Evolutionary conservation across 2,329 filamentous ascomycete species (phyloP), one percentile per base, ranked within the genome.

Genomic region (Trichophyton rubrum): DNA sequence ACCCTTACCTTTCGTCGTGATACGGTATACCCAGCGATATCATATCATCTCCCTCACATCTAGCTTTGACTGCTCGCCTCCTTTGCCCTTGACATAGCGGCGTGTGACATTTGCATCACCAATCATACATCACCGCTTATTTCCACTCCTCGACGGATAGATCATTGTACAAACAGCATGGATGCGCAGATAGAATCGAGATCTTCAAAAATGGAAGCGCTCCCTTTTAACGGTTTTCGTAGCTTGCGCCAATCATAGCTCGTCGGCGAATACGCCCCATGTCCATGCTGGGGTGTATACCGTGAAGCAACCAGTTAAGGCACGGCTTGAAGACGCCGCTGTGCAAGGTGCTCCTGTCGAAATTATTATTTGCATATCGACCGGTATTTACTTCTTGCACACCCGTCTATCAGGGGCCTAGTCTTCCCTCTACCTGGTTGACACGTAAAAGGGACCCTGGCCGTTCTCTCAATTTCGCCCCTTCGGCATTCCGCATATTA

Each of bases 161-260:
- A 20, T 35, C 49, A 55, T 55, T 27, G 27, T 55, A 55, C 49
- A 55, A 55, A 35, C 27, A 55, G 17, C 49, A 55, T 55, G 49
- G 49, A 20, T 55, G 49, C 11, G 24, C 30, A 55, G 49, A 35
- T 35, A 17, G 27, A 55, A 55, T 49, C 45, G 22, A 55, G 49
- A 55, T 55, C 49, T 55, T 35, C 49, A 22, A 27, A 27, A 55
- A 35, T 24, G 49, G 35, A 55, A 55, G 49, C 49, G 49, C 49
- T 55, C 27, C 5, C 49, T 20, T n/a, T 20, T 55, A 55, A 55
- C 49, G 49, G 49, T 55, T 55, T 55, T 55, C 49, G 49, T 55
- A 55, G 24, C 3, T 55, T 17, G 24, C 27, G 24, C 49, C 49
- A 55, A 55, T 55, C 24, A 35, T 17, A 55, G 11, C 3, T 13